phyloP scores from a whole-genome alignment of 345 rosid genomes.

The Erodium maritimum region DNA sequence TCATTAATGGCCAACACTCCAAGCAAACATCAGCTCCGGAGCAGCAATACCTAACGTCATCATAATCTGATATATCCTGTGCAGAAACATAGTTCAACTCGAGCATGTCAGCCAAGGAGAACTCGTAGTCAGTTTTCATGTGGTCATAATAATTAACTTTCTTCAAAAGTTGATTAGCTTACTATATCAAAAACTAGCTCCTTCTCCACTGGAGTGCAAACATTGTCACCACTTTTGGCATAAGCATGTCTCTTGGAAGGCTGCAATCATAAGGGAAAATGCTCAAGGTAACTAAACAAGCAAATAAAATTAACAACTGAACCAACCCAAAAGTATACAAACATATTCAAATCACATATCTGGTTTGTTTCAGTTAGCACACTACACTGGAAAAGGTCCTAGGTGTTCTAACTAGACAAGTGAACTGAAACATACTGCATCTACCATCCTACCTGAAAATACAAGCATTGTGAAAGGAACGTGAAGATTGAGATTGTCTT shows the following conservation, averaged over 20 bases:
- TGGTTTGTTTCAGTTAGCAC: background rate
- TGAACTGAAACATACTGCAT: background rate
- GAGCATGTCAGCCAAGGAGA: slow-evolving; percentile 10
- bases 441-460: background rate
- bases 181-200: slow-evolving; percentile 84
- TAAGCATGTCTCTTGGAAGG: slow-evolving; percentile 78
- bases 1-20: slow-evolving; percentile 91
- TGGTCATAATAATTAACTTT: background rate
- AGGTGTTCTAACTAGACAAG: background rate
- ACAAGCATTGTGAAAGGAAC: background rate
- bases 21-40: slow-evolving; percentile 89
- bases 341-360: background rate
- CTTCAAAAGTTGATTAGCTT: slow-evolving; percentile 18
- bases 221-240: slow-evolving; percentile 57
- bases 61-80: slow-evolving; percentile 89
- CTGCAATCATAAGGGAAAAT: slow-evolving; percentile 20
- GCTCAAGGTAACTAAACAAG: background rate
- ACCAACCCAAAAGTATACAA: background rate
- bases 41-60: slow-evolving; percentile 87
- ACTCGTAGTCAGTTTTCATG: background rate
- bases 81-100: slow-evolving; percentile 6
- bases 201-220: slow-evolving; percentile 79
- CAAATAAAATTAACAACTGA: background rate
- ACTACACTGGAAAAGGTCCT: background rate
- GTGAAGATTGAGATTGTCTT: background rate